Percentiles rank a stretch among this genome's conserved stretches.
These are phyloP conservation scores for Mrakia gelida DNA, from an alignment of 768 basidiomycete species.

Conservation along the genomic window DNA sequence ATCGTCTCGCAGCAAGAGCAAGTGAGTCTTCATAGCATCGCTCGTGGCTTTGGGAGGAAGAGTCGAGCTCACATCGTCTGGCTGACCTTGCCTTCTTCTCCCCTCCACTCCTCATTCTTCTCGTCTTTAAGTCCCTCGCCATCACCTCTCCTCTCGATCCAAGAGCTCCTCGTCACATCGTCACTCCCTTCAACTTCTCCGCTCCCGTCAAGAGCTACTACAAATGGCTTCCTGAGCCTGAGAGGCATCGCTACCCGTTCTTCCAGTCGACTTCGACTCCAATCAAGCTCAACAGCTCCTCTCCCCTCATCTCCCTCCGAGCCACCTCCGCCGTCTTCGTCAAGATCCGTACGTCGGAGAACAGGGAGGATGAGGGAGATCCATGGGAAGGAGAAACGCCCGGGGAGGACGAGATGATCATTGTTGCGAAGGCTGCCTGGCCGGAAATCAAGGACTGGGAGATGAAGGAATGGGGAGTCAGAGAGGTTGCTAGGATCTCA, in stretches of 20 bases:
- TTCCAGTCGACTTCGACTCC: neutral
- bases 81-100: neutral
- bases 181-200: neutral
- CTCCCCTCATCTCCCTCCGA: neutral
- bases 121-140: neutral
- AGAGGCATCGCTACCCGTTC: conserved; percentile 51
- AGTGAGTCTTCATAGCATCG: neutral
- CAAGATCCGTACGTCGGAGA: neutral
- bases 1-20: neutral
- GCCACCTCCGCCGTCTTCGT: neutral
- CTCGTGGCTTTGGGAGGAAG: neutral
- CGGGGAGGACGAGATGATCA: neutral
- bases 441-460: neutral
- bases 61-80: neutral
- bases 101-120: neutral
- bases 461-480: neutral
- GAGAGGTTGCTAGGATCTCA: neutral
- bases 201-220: conserved; percentile 55
- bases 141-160: conserved; percentile 60
- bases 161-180: conserved; percentile 50
- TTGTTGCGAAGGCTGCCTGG: neutral
- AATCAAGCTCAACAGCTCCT: neutral
- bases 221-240: conserved; percentile 61
- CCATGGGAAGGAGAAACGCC: neutral
- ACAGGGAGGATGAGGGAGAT: neutral